Evolutionary conservation across 805 yeast species (phyloP).

Genomic region (Wickerhamiella siamensis): DNA sequence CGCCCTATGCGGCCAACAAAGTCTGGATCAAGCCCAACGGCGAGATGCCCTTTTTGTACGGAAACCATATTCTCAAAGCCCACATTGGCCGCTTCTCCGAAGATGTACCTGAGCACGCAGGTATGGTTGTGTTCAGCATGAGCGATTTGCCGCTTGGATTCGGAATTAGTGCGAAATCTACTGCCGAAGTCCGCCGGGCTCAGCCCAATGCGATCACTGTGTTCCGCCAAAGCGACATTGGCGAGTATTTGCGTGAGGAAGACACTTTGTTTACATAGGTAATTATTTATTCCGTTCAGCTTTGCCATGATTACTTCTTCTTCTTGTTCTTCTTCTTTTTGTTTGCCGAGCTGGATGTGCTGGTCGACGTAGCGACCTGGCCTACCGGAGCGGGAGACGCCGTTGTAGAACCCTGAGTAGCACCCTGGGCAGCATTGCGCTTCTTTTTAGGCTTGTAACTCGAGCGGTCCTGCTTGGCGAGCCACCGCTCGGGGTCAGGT

Average conservation of each 20-base stretch:
- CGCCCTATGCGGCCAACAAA: slow-evolving; percentile 82
- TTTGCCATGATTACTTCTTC: no score
- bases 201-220: slow-evolving; percentile 94
- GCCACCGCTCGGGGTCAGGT: slow-evolving; percentile 74
- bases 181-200: slow-evolving; percentile 70
- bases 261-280: slow-evolving; percentile 73
- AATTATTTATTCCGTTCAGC: background rate
- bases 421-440: slow-evolving; percentile 28
- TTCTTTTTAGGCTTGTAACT: slow-evolving; percentile 68
- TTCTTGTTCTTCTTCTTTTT: slow-evolving; percentile 25
- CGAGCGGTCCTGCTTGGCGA: slow-evolving; percentile 74
- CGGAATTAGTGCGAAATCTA: slow-evolving; percentile 86
- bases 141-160: slow-evolving; percentile 85
- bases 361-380: background rate
- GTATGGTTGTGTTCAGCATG: slow-evolving; percentile 86
- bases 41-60: slow-evolving; percentile 95
- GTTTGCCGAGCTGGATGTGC: slow-evolving; percentile 12
- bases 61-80: slow-evolving; percentile 91
- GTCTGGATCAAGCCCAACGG: slow-evolving; percentile 95
- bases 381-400: background rate
- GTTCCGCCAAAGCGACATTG: slow-evolving; percentile 93
- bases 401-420: slow-evolving; percentile 27
- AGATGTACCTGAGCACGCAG: slow-evolving; percentile 96
- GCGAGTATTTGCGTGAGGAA: slow-evolving; percentile 95
- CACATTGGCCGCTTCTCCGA: slow-evolving; percentile 95